phyloP scores from a whole-genome alignment of 352 stramenopile species.

The Pythium brachiatum region DNA sequence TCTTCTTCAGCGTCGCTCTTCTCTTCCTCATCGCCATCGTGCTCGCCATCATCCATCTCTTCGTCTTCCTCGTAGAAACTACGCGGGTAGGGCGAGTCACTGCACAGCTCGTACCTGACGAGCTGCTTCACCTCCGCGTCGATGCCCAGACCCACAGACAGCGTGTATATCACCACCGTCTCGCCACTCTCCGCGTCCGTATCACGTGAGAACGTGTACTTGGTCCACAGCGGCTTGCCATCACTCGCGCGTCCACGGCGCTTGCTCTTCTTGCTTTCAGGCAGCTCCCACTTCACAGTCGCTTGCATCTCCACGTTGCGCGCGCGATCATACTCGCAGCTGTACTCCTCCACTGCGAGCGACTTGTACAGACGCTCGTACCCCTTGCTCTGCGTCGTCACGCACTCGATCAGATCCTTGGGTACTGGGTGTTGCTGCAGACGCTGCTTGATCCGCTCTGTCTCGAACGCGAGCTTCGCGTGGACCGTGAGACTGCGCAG shows the following conservation, averaged over 20 bases:
- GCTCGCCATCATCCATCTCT: conserved; percentile 27
- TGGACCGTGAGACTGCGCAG: conserved; percentile 56
- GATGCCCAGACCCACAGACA: conserved; percentile 41
- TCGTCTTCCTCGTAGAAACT: conserved; percentile 73
- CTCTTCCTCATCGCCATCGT: conserved; percentile 24
- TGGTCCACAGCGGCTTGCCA: conserved; percentile 34
- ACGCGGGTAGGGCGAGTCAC: conserved; percentile 52
- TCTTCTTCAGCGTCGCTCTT: conserved; percentile 16
- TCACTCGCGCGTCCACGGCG: conserved; percentile 26
- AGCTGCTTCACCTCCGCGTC: conserved; percentile 40
- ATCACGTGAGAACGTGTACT: conserved; percentile 51
- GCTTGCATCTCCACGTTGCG: conserved; percentile 61
- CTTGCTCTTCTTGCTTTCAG: conserved; percentile 32
- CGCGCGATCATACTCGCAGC: conserved; percentile 59
- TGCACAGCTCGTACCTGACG: conserved; percentile 58
- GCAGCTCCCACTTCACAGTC: conserved; percentile 54
- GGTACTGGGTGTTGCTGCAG: conserved; percentile 56
- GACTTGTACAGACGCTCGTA: conserved; percentile 44
- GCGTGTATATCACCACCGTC: conserved; percentile 47
- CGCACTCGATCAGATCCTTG: conserved; percentile 54
- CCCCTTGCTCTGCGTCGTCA: conserved; percentile 42
- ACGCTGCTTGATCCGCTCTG: conserved; percentile 55
- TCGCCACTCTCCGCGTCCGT: conserved; percentile 25
- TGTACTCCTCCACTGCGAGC: conserved; percentile 52
- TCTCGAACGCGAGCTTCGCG: conserved; percentile 66